These are phyloP conservation scores for Claviceps monticola DNA, from an alignment of 2,329 filamentous ascomycete species.

Conservation along the genomic window DNA sequence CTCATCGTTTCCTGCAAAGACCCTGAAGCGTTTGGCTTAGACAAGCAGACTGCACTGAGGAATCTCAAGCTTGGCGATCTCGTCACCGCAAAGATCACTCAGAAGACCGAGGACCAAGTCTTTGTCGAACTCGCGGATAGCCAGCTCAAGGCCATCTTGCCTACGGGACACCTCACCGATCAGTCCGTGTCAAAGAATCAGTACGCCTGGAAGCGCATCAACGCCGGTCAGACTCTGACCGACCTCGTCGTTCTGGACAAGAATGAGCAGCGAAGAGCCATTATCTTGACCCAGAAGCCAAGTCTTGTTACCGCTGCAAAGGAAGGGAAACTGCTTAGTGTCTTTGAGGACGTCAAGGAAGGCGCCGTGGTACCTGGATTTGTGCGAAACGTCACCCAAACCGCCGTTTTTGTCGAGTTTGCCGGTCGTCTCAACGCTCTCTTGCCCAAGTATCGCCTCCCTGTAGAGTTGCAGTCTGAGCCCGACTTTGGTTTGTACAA, in stretches of 20 bases:
- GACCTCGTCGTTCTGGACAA: slow-evolving; percentile 83
- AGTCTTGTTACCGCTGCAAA: slow-evolving; percentile 65
- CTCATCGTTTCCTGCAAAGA: slow-evolving; percentile 91
- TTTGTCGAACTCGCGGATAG: slow-evolving; percentile 62
- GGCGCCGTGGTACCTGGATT: slow-evolving; percentile 62
- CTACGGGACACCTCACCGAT: slow-evolving; percentile 70
- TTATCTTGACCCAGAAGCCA: slow-evolving; percentile 71
- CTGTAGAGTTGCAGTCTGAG: slow-evolving; percentile 51
- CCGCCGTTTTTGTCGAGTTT: slow-evolving; percentile 82
- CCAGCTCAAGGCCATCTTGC: slow-evolving; percentile 64
- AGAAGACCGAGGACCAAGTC: slow-evolving; percentile 64
- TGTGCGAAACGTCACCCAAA: slow-evolving; percentile 69
- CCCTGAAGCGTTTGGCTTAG: slow-evolving; percentile 58
- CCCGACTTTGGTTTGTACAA: slow-evolving; percentile 68
- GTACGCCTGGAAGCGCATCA: slow-evolving; percentile 64
- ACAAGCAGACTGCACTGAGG: slow-evolving; percentile 65
- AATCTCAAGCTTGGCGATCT: slow-evolving; percentile 59
- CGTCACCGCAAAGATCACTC: slow-evolving; percentile 66
- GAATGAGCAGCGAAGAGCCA: slow-evolving; percentile 58
- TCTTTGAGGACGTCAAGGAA: slow-evolving; percentile 56
- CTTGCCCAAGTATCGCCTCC: slow-evolving; percentile 64
- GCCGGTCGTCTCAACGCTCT: slow-evolving; percentile 63
- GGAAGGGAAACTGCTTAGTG: slow-evolving; percentile 55
- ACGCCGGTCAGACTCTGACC: slow-evolving; percentile 68
- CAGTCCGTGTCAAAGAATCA: slow-evolving; percentile 67